Base-by-base conservation (phyloP, 2,329 filamentous ascomycete species). In the Calonectria montana region DNA sequence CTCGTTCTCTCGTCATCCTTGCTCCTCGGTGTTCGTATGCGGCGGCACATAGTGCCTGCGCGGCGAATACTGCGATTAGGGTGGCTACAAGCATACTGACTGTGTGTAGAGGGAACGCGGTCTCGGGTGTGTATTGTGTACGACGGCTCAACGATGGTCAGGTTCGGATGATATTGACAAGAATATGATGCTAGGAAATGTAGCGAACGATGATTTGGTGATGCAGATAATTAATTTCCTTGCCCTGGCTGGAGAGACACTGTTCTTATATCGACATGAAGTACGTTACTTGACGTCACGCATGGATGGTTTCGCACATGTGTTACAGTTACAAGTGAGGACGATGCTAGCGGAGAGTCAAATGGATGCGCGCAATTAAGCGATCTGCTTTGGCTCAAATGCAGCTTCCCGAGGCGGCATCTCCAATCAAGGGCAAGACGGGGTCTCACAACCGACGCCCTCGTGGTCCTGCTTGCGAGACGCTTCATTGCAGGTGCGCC, bases 71-170 rank as follows among this genome's bases (percentile, higher is more conserved):
- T n/a, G 68, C 12, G 5, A 73, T 18, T 2, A 67, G 12, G 1
- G 29, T 23, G 21, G 25, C n/a, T 4, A 57, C 18, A 12, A 68
- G 48, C 75, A 77, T 77, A n/a, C 3, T 65, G 50, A n/a, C 5
- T 39, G 31, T 21, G 18, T 9, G 27, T 43, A 25, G 23, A 35
- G 12, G 29, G 12, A 31, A 15, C 2, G 9, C 9, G 45, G 61
- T 41, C 29, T 69, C 15, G n/a, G 47, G 25, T 15, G 27, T 23
- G n/a, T 37, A 18, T 13, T 16, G 27, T 23, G n/a, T 37, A 18
- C 10, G 15, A 41, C 27, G 18, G 39, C 21, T 25, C 18, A 21
- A 31, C n/a, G 10, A 48, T 16, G n/a, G 35, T 27, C 25, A 29
- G 43, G 16, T 62, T 37, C 13, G 16, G 15, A 39, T 16, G 21